These are phyloP conservation scores for Zygosaccharomyces pseudorouxii DNA, from an alignment of 805 yeast species.

Conservation along the genomic window DNA sequence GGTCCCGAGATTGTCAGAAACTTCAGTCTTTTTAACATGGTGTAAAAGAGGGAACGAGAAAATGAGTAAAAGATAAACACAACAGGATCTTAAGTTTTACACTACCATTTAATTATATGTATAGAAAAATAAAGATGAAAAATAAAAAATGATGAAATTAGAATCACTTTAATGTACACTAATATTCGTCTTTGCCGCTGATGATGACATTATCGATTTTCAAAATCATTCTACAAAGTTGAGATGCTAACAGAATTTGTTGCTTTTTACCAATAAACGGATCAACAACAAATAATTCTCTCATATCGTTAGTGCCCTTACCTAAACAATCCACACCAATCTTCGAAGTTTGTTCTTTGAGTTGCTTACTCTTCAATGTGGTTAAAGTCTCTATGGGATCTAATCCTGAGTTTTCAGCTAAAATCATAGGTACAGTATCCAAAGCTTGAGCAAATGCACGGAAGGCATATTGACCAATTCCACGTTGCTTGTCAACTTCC, in stretches of 20 bases:
- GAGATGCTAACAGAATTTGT: conserved; percentile 92
- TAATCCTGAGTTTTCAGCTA: conserved; percentile 96
- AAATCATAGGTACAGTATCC: conserved; percentile 87
- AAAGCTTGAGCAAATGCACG: conserved; percentile 89
- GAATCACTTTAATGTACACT: conserved; percentile 1
- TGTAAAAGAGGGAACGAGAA: conserved; percentile 38
- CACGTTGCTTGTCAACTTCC: conserved; percentile 88
- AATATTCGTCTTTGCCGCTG: conserved; percentile 75
- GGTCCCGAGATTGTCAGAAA: conserved; percentile 98
- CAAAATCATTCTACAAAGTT: conserved; percentile 93
- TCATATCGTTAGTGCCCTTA: conserved; percentile 85
- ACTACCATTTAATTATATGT: conserved; percentile 6
- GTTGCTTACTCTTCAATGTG: conserved; percentile 76
- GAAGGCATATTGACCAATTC: conserved; percentile 97
- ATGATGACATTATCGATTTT: conserved; percentile 96
- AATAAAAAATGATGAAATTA: background rate
- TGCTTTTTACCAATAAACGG: conserved; percentile 97
- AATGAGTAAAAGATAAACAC: background rate
- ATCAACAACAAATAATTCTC: conserved; percentile 88
- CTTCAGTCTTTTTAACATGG: conserved; percentile 90
- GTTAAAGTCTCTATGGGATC: conserved; percentile 91
- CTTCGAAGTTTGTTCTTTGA: conserved; percentile 60
- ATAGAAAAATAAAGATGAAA: background rate
- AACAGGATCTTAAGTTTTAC: background rate
- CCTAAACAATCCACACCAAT: conserved; percentile 95